Evolutionary conservation across 176 grass and related monocot species (phyloP).

Genomic region (Stipa capillata): DNA sequence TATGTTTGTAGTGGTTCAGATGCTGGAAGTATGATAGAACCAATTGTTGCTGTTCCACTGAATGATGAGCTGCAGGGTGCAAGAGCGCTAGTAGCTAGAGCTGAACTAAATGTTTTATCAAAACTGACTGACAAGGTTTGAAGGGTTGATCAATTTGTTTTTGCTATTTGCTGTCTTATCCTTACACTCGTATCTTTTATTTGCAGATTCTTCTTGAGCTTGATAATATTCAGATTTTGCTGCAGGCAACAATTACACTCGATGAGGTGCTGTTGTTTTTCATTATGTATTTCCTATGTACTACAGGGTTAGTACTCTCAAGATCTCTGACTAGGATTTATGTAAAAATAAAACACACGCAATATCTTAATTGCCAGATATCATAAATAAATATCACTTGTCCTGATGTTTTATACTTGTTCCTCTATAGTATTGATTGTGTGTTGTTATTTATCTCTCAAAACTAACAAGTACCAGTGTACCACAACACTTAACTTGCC

Average conservation of each 20-base stretch:
- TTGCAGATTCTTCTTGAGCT: slow-evolving; percentile 56
- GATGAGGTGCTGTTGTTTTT: slow-evolving; percentile 39
- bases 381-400: not conserved
- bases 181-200: slow-evolving; percentile 11
- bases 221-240: slow-evolving; percentile 53
- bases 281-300: slow-evolving; percentile 10
- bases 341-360: not conserved
- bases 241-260: slow-evolving; percentile 45
- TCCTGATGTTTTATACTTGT: not conserved
- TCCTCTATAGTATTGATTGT: not conserved
- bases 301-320: not conserved
- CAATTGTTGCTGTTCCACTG: slow-evolving; percentile 61
- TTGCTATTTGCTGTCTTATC: slow-evolving; percentile 12
- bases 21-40: slow-evolving; percentile 62
- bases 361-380: not conserved
- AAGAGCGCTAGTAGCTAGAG: slow-evolving; percentile 50
- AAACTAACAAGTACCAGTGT: too few species aligned
- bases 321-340: not conserved
- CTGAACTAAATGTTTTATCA: slow-evolving; percentile 59
- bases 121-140: slow-evolving; percentile 71
- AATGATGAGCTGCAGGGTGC: slow-evolving; percentile 74
- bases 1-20: slow-evolving; percentile 47
- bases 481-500: not conserved
- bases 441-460: too few species aligned
- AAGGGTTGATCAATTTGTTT: slow-evolving; percentile 11